phyloP scores from a whole-genome alignment of 2,329 filamentous ascomycete genomes.

The Magnaporthales sp. region DNA sequence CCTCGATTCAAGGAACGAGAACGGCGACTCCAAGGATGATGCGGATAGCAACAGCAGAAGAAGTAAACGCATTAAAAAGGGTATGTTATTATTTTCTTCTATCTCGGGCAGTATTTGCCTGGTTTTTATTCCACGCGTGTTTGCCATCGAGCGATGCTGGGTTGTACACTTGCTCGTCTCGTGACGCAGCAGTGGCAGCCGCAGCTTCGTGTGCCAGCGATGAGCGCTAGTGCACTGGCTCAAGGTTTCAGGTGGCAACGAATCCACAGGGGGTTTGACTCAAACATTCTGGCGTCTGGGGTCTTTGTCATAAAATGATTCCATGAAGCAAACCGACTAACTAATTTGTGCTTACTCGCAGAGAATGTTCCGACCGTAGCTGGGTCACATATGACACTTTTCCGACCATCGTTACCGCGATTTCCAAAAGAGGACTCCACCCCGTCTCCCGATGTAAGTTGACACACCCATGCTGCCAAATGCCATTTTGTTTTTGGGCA shows the following conservation, averaged over 20 bases:
- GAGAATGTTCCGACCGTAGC: constrained; percentile 74
- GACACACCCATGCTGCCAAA: background rate
- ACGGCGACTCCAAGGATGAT: constrained; percentile 44
- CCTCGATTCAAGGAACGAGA: constrained; percentile 40
- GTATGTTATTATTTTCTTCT: constrained; percentile 33
- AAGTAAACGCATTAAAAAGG: constrained; percentile 89
- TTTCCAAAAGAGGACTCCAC: constrained; percentile 45
- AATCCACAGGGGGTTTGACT: background rate
- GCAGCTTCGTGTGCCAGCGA: background rate
- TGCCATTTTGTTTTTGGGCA: background rate
- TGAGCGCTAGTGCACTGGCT: background rate
- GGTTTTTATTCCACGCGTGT: background rate
- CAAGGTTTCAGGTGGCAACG: background rate
- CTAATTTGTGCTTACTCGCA: constrained; percentile 28
- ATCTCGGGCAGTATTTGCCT: background rate
- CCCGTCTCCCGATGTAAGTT: constrained; percentile 32
- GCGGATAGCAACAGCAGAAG: constrained; percentile 62
- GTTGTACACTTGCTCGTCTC: background rate
- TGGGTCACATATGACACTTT: constrained; percentile 93
- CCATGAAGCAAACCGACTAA: constrained; percentile 17
- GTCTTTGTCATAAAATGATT: constrained; percentile 2
- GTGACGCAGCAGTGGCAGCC: background rate
- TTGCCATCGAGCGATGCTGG: background rate
- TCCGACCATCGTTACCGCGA: constrained; percentile 70
- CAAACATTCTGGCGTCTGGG: background rate